A percentile compares a stretch with the other conserved stretches of the same genome.
Conservation (phyloP, 2,329 filamentous ascomycete genomes). For the Tolypocladium tundrense region DNA sequence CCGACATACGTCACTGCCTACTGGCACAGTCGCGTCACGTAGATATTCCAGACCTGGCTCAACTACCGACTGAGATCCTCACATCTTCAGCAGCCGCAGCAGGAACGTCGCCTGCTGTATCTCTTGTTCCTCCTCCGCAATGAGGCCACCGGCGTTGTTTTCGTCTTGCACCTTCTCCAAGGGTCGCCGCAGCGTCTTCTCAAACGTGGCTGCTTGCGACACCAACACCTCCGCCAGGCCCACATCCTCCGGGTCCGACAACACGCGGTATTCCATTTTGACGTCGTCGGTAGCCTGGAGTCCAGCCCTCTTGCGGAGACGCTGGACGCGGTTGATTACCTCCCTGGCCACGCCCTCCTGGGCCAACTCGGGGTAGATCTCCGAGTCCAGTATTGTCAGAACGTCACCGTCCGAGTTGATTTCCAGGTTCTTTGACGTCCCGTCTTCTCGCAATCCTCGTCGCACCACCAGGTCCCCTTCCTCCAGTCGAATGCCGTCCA, state of each 20-base stretch:
- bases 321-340: constrained; percentile 87
- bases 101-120: constrained; percentile 74
- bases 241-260: constrained; percentile 67
- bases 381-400: constrained; percentile 79
- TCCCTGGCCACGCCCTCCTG: constrained; percentile 85
- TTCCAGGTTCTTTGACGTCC: constrained; percentile 64
- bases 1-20: not conserved
- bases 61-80: constrained; percentile 12
- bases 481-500: constrained; percentile 77
- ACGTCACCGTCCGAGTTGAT: constrained; percentile 84
- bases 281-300: constrained; percentile 88
- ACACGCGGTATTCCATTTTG: constrained; percentile 82
- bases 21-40: not conserved
- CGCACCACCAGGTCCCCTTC: constrained; percentile 72
- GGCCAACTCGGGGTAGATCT: constrained; percentile 73
- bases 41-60: not conserved
- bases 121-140: constrained; percentile 76
- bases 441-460: constrained; percentile 65
- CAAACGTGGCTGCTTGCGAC: constrained; percentile 56
- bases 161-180: constrained; percentile 41
- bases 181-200: constrained; percentile 67
- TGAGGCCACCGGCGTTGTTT: constrained; percentile 31
- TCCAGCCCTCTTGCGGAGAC: constrained; percentile 86
- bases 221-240: constrained; percentile 62
- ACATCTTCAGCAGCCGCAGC: constrained; percentile 66